Evolutionary conservation across 495 filamentous ascomycete genomes (phyloP).

Genomic region (Talaromyces proteolyticus): DNA sequence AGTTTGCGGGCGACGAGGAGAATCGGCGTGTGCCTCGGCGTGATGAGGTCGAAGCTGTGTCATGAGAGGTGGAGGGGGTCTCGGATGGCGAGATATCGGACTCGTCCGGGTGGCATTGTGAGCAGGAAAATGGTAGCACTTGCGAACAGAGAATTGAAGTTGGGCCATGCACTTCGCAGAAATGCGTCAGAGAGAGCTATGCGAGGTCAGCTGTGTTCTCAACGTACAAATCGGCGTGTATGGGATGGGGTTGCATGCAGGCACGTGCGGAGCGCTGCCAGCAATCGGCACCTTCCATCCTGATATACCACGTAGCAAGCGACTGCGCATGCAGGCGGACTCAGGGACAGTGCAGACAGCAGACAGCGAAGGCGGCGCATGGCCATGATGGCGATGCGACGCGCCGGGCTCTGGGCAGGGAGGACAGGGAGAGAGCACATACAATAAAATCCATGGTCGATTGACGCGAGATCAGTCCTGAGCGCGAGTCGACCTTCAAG

Average conservation of each 20-base stretch:
- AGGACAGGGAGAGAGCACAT: conserved; percentile 17
- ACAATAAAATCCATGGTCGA: conserved; percentile 45
- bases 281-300: no score
- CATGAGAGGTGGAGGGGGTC: conserved; percentile 27
- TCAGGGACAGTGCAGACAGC: no score
- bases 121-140: conserved; percentile 71
- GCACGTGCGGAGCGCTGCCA: no score
- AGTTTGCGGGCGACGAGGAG: conserved; percentile 10
- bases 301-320: no score
- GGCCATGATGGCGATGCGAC: not conserved
- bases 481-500: not conserved
- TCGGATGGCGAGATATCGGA: conserved; percentile 24
- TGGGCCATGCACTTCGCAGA: conserved; percentile 92
- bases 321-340: no score
- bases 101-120: conserved; percentile 54
- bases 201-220: not conserved
- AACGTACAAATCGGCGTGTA: not conserved
- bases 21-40: conserved; percentile 9
- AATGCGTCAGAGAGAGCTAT: conserved; percentile 91
- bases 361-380: not conserved
- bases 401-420: no score
- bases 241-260: not conserved
- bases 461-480: not conserved
- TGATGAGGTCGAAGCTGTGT: conserved; percentile 10
- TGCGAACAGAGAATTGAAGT: conserved; percentile 95